phyloP scores from a whole-genome alignment of 2,329 filamentous ascomycete species.

The Aspergillaceae sp. region DNA sequence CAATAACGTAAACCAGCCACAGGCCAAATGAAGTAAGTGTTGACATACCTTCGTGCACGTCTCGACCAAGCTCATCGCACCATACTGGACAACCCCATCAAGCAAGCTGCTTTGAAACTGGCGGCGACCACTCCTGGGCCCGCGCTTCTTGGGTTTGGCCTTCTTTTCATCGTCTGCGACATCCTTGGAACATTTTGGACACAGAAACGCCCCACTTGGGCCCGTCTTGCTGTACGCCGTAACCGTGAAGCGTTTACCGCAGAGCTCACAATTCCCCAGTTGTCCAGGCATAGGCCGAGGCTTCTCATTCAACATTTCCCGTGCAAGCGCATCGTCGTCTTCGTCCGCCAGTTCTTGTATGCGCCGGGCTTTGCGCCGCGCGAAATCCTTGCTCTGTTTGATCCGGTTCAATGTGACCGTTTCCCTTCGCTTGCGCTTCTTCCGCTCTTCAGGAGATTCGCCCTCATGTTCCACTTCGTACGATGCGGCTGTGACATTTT shows the following conservation, averaged over 20 bases:
- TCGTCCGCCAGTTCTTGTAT: constrained; percentile 36
- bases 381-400: constrained; percentile 45
- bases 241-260: constrained; percentile 82
- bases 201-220: constrained; percentile 77
- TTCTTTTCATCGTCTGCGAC: constrained; percentile 57
- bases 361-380: constrained; percentile 35
- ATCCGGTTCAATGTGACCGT: constrained; percentile 37
- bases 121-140: constrained; percentile 55
- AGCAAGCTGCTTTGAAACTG: constrained; percentile 76
- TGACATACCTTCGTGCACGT: constrained; percentile 49
- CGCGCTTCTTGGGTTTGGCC: constrained; percentile 45
- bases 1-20: constrained; percentile 5
- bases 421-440: constrained; percentile 51
- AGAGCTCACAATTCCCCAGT: constrained; percentile 77
- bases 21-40: background rate
- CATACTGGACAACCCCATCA: constrained; percentile 53
- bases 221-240: constrained; percentile 79
- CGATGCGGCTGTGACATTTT: constrained; percentile 23
- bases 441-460: constrained; percentile 38
- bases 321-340: constrained; percentile 40
- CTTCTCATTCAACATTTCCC: constrained; percentile 50
- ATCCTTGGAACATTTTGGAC: constrained; percentile 69
- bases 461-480: constrained; percentile 27
- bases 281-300: constrained; percentile 63
- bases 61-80: constrained; percentile 40